Evolutionary conservation across 495 filamentous ascomycete genomes (phyloP).

Genomic region (Talaromyces liani): DNA sequence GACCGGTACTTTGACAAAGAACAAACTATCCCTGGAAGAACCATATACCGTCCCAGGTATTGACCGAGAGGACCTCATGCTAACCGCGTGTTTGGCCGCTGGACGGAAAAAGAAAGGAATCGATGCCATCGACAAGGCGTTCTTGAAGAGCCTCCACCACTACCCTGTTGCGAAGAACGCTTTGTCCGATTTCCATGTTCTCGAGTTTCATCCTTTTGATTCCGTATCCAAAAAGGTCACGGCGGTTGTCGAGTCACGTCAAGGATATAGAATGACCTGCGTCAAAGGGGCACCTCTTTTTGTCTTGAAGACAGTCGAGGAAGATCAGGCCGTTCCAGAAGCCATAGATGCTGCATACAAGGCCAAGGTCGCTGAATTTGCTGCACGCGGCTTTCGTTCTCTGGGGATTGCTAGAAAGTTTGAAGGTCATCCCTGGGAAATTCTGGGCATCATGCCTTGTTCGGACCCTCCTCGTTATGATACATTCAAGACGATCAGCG

Average conservation of each 20-base stretch:
- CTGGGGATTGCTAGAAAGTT: conserved; percentile 86
- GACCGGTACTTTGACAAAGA: conserved; percentile 79
- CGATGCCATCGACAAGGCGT: conserved; percentile 91
- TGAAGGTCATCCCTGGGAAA: conserved; percentile 70
- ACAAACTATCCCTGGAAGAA: conserved; percentile 80
- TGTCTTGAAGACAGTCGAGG: conserved; percentile 74
- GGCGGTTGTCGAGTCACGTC: conserved; percentile 71
- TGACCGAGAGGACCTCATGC: conserved; percentile 76
- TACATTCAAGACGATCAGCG: conserved; percentile 81
- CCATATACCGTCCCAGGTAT: conserved; percentile 76
- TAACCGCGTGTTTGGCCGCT: conserved; percentile 84
- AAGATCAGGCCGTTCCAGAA: conserved; percentile 67
- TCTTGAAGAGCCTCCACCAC: conserved; percentile 71
- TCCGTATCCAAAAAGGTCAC: conserved; percentile 91
- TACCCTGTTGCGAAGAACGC: conserved; percentile 73
- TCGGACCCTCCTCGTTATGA: conserved; percentile 87
- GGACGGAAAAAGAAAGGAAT: conserved; percentile 93
- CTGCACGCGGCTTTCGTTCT: conserved; percentile 84
- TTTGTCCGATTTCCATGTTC: conserved; percentile 66
- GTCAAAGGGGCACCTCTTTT: conserved; percentile 87
- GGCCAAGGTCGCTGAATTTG: conserved; percentile 85
- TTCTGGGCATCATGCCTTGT: conserved; percentile 92
- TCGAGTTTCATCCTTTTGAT: conserved; percentile 84
- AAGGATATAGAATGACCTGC: conserved; percentile 75
- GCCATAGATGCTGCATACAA: conserved; percentile 73